Percentiles rank a stretch among this genome's conserved stretches.
Evolutionary conservation across 371 early-diverging fungal species (phyloP).

Genomic region (Mortierella sp.): DNA sequence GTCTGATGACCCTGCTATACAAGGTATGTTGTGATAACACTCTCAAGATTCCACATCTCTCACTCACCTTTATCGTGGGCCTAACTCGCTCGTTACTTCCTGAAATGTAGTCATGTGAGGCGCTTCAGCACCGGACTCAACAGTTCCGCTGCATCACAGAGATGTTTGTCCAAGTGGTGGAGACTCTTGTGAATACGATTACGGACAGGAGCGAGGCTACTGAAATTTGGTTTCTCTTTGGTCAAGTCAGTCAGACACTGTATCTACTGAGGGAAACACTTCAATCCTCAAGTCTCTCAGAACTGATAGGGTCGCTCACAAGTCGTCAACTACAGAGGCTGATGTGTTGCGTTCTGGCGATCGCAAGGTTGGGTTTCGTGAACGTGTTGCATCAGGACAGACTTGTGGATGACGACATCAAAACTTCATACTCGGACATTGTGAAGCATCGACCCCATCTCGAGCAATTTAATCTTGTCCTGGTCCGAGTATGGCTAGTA

Average conservation of each 20-base stretch:
- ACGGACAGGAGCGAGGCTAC: slow-evolving; percentile 44
- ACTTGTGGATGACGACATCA: slow-evolving; percentile 51
- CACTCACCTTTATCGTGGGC: not conserved
- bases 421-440: slow-evolving; percentile 40
- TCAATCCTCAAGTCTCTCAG: slow-evolving; percentile 16
- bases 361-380: slow-evolving; percentile 42
- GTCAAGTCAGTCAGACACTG: slow-evolving; percentile 27
- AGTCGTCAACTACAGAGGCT: slow-evolving; percentile 28
- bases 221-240: slow-evolving; percentile 47
- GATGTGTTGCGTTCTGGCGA: slow-evolving; percentile 42
- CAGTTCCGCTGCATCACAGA: slow-evolving; percentile 35
- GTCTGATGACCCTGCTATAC: slow-evolving; percentile 54
- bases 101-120: slow-evolving; percentile 38
- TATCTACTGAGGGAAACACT: slow-evolving; percentile 35
- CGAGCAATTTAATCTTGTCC: slow-evolving; percentile 44
- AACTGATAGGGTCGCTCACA: slow-evolving; percentile 12
- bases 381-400: slow-evolving; percentile 52
- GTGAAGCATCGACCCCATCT: slow-evolving; percentile 47
- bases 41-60: not conserved
- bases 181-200: slow-evolving; percentile 31
- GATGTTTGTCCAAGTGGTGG: slow-evolving; percentile 39
- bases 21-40: slow-evolving; percentile 32
- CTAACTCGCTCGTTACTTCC: too few relatives aligned
- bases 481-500: slow-evolving; percentile 41
- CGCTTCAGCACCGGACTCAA: slow-evolving; percentile 20